phyloP scores from a whole-genome alignment of 495 filamentous ascomycete genomes.

The Podospora comata region DNA sequence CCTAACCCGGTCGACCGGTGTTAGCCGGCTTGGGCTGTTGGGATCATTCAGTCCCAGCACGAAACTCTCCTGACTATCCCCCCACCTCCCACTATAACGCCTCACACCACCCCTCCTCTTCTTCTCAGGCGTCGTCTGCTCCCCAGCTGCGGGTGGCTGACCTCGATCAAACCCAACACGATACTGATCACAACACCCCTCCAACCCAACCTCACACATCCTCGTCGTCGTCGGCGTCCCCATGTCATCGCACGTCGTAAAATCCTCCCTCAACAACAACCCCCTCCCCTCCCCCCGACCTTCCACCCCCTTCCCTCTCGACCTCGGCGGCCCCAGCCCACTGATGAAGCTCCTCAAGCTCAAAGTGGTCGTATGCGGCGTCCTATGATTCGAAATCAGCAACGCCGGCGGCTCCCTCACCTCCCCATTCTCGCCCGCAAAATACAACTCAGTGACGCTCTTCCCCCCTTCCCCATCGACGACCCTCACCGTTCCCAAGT shows the following conservation, averaged over 20 bases:
- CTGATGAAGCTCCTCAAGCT: slow-evolving; percentile 34
- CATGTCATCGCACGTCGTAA: slow-evolving; percentile 2
- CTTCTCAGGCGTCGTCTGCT: slow-evolving; percentile 5
- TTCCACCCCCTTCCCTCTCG: neutral
- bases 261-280: slow-evolving; percentile 15
- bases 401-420: slow-evolving; percentile 19
- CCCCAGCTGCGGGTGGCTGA: slow-evolving; percentile 5
- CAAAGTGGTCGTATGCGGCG: slow-evolving; percentile 26
- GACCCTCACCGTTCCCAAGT: slow-evolving; percentile 29
- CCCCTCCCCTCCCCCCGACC: slow-evolving; percentile 1
- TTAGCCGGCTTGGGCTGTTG: slow-evolving; percentile 30
- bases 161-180: slow-evolving; percentile 11
- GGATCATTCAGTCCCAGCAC: slow-evolving; percentile 31
- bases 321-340: slow-evolving; percentile 20
- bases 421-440: neutral
- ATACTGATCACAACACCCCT: slow-evolving; percentile 30
- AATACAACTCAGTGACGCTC: slow-evolving; percentile 17
- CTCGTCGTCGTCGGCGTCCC: slow-evolving; percentile 20
- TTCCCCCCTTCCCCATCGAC: slow-evolving; percentile 18
- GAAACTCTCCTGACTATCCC: slow-evolving; percentile 30
- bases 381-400: slow-evolving; percentile 18
- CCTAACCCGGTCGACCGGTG: slow-evolving; percentile 25
- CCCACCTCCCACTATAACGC: slow-evolving; percentile 20
- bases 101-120: slow-evolving; percentile 9
- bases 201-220: slow-evolving; percentile 26